Percentiles rank a stretch among this genome's conserved stretches.
Evolutionary conservation across 768 basidiomycete genomes (phyloP).

Genomic region (Leccinellum luteum): DNA sequence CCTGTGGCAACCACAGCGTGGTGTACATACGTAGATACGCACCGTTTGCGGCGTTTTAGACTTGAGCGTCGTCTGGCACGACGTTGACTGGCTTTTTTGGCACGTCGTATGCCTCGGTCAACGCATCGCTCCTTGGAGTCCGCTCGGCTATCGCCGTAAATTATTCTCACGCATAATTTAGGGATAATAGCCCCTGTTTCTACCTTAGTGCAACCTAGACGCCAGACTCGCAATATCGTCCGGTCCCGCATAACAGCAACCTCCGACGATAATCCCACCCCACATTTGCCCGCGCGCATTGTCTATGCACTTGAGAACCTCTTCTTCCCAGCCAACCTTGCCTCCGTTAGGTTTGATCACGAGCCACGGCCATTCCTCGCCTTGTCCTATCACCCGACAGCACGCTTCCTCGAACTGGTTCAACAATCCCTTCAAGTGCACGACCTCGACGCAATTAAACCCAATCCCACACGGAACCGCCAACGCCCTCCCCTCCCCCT

Average conservation of each 20-base stretch:
- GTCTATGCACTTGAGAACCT: constrained; percentile 27
- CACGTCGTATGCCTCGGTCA: constrained; percentile 17
- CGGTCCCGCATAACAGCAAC: constrained; percentile 65
- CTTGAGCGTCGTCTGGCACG: constrained; percentile 40
- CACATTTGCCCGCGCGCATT: constrained; percentile 31
- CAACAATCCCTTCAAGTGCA: constrained; percentile 42
- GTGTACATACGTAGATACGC: constrained; percentile 24
- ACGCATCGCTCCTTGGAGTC: constrained; percentile 9
- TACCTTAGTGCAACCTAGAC: not conserved
- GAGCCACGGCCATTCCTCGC: constrained; percentile 42
- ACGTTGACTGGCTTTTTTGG: constrained; percentile 36
- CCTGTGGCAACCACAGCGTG: constrained; percentile 6
- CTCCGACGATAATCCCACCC: constrained; percentile 59
- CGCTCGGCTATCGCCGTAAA: constrained; percentile 9
- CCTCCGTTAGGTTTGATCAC: constrained; percentile 75
- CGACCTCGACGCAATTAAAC: constrained; percentile 66
- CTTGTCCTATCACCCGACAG: constrained; percentile 9
- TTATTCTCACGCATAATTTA: constrained; percentile 20
- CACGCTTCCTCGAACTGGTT: constrained; percentile 32
- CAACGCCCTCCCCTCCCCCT: constrained; percentile 10
- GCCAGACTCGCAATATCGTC: constrained; percentile 42
- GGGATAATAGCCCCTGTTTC: constrained; percentile 12
- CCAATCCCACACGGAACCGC: constrained; percentile 56
- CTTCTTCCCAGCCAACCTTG: constrained; percentile 35
- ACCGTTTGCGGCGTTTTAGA: constrained; percentile 39